Evolutionary conservation across 371 early-diverging fungal genomes (phyloP), one percentile per base, ranked within the genome.

Genomic region (Dichotomocladium elegans): DNA sequence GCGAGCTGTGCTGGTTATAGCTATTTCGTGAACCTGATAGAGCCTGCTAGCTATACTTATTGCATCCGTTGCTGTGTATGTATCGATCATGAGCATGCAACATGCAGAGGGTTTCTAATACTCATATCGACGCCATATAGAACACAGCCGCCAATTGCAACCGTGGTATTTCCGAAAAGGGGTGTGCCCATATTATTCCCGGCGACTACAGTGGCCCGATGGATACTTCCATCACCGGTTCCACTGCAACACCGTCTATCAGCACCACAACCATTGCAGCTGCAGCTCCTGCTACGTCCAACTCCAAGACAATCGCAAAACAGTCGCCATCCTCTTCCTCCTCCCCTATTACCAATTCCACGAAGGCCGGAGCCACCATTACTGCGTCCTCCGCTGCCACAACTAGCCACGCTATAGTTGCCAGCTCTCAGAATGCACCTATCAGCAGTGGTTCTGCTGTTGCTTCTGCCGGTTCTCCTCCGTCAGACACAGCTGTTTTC

Each of bases 11-110:
- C 64, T n/a, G 81, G 77, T 1, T 81, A 72, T 56, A 47, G 52
- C 4, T 66, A 58, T 29, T 82, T 63, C 52, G 79, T 82, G 28
- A 75, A 81, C 40, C 52, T 81, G 42, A 65, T 77, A 17, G 81
- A 81, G 51, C 81, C 81, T 29, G 45, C 71, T 22, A 56, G 51
- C 6, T 60, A 63, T 15, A 70, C 66, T 11, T 81, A 66, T 40
- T 81, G 81, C 53, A 69, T 81, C 46, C 72, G 81, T 45, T 80
- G 80, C 63, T 82, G 82, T 66, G 75, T 72, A 79, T 69, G 49
- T 53, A 8, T 29, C 19, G 1, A n/a, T n/a, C n/a, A n/a, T n/a
- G n/a, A n/a, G n/a, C n/a, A n/a, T n/a, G n/a, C n/a, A n/a, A n/a
- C n/a, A n/a, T 10, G 8, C 42, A 41, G 21, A 7, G 17, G 42